These are phyloP conservation scores for Wallacemonas sp. DNA, from an alignment of 208 protist species.

Conservation along the genomic window DNA sequence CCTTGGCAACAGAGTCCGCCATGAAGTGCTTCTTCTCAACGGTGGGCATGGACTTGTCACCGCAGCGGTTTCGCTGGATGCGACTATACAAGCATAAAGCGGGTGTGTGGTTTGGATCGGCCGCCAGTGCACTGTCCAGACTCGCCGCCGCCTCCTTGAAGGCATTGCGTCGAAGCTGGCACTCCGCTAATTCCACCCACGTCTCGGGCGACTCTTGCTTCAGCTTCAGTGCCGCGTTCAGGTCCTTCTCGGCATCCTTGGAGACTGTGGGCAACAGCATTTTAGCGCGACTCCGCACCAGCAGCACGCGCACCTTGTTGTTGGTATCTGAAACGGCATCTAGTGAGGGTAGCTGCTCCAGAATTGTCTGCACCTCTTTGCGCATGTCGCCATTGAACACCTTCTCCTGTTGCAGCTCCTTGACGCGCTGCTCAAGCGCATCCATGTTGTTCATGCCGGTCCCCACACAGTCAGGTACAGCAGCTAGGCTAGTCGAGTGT, in stretches of 20 bases:
- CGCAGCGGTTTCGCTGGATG: constrained; percentile 72
- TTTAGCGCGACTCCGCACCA: constrained; percentile 54
- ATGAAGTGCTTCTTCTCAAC: constrained; percentile 46
- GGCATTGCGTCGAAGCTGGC: constrained; percentile 66
- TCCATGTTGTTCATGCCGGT: constrained; percentile 17
- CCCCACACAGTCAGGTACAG: no score
- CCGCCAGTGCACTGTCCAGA: constrained; percentile 62
- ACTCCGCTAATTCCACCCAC: constrained; percentile 82
- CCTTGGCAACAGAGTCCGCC: constrained; percentile 53
- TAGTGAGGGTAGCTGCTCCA: constrained; percentile 41
- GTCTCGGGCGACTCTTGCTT: constrained; percentile 35
- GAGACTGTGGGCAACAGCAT: constrained; percentile 72
- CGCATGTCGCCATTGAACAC: constrained; percentile 59
- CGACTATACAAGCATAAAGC: constrained; percentile 84
- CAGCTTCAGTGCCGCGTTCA: constrained; percentile 76
- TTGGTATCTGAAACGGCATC: constrained; percentile 41
- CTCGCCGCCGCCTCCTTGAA: constrained; percentile 76
- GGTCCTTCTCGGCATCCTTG: constrained; percentile 69
- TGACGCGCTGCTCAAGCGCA: constrained; percentile 52
- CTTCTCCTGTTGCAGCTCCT: constrained; percentile 45
- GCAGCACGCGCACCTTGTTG: constrained; percentile 57
- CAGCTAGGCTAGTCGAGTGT: no score
- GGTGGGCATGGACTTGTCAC: constrained; percentile 35
- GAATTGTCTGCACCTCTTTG: constrained; percentile 42
- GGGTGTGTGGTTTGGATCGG: constrained; percentile 33